Evolutionary conservation across 805 yeast species (phyloP), one percentile per base, ranked within the genome.

Genomic region (Hanseniaspora meyeri): DNA sequence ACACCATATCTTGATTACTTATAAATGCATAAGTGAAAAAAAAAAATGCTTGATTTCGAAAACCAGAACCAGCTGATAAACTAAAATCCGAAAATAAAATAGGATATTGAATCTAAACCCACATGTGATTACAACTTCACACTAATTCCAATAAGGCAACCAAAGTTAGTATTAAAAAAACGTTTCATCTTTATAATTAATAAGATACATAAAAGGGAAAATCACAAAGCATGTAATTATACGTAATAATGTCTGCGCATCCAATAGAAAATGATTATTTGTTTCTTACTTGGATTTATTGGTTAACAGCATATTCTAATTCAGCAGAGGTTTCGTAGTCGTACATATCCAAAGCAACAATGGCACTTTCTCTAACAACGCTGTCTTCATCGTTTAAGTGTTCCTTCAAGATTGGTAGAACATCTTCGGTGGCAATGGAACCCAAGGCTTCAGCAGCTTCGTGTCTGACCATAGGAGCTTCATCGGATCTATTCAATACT

Each of bases 401-500:
- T 47, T 81, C 74, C 68, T 85, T 78, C 66, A 95, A 79, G 38
- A 93, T 84, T 16, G 97, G 96, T 61, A 91, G 76, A 40, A 91
- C 95, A 58, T 91, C 97, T 65, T 87, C 96, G 10, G 97, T 87
- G 31, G 96, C 97, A 68, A 93, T 93, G 32, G 95, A 80, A 31
- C 98, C 98, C 64, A 95, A 77, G 29, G 98, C 98, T 73, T 93
- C 99, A 29, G 97, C 98, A 58, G 97, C 98, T 74, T 93, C 99
- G 68, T 93, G 99, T 73, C 99, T 85, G 37, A 95, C 98, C 99
- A 93, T 93, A 61, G 95, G 95, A 54, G 95, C 97, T 74, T 93
- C 96, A 16, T 71, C 66, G 59, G 76, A 79, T 69, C 87, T 80
- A 63, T 81, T 81, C 63, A 95, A 77, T 3, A 93, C 88, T 71